Percentiles rank a stretch among this genome's conserved stretches.
Conservation (phyloP, 768 basidiomycete species). For the Pleurotus eryngii region DNA sequence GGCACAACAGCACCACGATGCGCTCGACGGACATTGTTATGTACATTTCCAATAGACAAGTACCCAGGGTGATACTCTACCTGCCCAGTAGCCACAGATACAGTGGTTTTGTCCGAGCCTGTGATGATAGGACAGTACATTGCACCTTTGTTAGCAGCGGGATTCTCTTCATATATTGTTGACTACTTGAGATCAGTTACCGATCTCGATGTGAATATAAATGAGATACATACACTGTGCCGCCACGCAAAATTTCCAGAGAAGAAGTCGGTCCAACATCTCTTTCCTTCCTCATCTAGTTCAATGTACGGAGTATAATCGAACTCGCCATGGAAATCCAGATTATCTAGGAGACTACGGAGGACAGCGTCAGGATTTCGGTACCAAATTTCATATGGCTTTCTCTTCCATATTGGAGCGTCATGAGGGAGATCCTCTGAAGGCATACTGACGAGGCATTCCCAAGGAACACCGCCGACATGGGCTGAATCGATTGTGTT, state of each 20-base stretch:
- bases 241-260: constrained; percentile 38
- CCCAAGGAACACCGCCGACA: constrained; percentile 24
- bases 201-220: neutral
- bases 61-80: constrained; percentile 34
- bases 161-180: constrained; percentile 13
- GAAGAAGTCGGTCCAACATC: constrained; percentile 32
- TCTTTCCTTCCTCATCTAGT: constrained; percentile 17
- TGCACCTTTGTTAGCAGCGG: constrained; percentile 19
- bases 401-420: constrained; percentile 29
- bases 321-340: constrained; percentile 28
- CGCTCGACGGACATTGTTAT: constrained; percentile 26
- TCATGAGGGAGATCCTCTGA: constrained; percentile 11
- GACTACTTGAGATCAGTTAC: constrained; percentile 7
- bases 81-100: constrained; percentile 33
- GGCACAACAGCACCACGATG: constrained; percentile 26
- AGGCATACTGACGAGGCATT: constrained; percentile 17
- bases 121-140: constrained; percentile 30
- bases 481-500: constrained; percentile 21
- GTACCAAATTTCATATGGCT: constrained; percentile 27
- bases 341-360: constrained; percentile 27
- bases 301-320: constrained; percentile 28
- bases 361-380: constrained; percentile 26
- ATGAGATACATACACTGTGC: constrained; percentile 25
- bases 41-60: constrained; percentile 26
- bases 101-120: constrained; percentile 36